Evolutionary conservation across 2,329 filamentous ascomycete species (phyloP), one percentile per base, ranked within the genome.

Genomic region (Microcera coccophila): DNA sequence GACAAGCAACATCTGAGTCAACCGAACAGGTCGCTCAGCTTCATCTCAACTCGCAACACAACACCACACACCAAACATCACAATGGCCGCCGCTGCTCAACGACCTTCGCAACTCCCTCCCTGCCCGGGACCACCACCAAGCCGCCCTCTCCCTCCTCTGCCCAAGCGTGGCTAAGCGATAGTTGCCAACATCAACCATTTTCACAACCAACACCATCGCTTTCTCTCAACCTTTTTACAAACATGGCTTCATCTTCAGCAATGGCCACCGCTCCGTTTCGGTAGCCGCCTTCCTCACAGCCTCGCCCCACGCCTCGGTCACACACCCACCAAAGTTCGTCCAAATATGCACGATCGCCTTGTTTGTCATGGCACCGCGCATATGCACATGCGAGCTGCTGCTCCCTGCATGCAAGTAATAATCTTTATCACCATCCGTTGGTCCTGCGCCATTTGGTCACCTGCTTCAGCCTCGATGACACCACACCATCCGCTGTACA

Each of bases 61-160:
- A 29, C 42, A 41, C 35, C 38, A 43, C 40, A 41, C 48, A 54
- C 42, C 45, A 43, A 49, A 51, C 28, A 44, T 48, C 57, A 64
- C 49, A 47, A 78, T 79, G 74, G 74, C 76, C 66, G 69, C 33
- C 33, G 33, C 18, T 16, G 33, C 75, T 52, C 77, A 81, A 65
- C 76, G 79, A 62, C 79, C 80, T 49, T 81, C 79, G 55, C 78
- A 82, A 60, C 77, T 84, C 53, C 80, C 80, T 69, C 80, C 80
- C 55, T 83, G 79, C 76, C 79, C 80, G 41, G 80, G 80, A 56
- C 80, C 80, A 47, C 80, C 80, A 58, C 80, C 80, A 50, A 79
- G 74, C 66, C 72, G 80, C 42, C 80, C 80, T 66, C 76, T 83
- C 41, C 80, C 80, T 64, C 76, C 79, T 66, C 75, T 83, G 49